Base-by-base conservation (phyloP, 345 rosid genomes). In the Ceriops zippeliana region DNA sequence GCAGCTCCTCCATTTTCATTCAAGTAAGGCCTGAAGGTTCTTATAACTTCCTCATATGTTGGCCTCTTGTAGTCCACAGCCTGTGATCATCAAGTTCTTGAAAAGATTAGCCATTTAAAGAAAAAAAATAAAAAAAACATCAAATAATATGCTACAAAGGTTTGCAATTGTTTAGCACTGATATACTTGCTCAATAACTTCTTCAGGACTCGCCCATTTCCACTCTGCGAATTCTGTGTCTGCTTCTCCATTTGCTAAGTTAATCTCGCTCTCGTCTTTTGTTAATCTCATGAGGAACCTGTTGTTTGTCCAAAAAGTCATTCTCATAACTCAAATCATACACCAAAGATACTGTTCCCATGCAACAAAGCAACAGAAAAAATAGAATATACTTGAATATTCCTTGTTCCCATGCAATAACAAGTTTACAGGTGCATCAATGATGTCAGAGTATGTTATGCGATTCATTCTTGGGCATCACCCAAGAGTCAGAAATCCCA, bases 61-160 rank as follows among this genome's bases (percentile, higher is more conserved):
- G 97, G 96, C 87, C 97, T 89, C 86, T 95, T 95, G 84, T 95
- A 95, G 75, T 91, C 99, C 63, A 90, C 99, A 20, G 99, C 99
- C 91, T 89, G 90, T 47, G 66, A 64, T 22, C 59, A 51, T 6
- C 31, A 24, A 49, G 30, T 5, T 26, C 24, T 67, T 37, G 57
- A 27, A 31, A 7, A 57, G 58, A 26, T 49, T 35, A 30, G 54
- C 46, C n/a, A 54, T n/a, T 32, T 5, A 38, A 8, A 24, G 26
- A 47, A 13, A 17, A 20, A 49, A 38, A 31, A 61, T 21, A 0
- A 32, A 17, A 17, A 19, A 16, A 19, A 9, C 2, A 6, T 57
- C 22, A 20, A 57, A 49, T 10, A 6, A 31, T 7, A 13, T 24
- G 17, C 15, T 56, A 51, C 5, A 3, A 0, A 54, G 26, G 27